Base-by-base conservation (phyloP, 306 rosid species). In the Rosa multiflora region DNA sequence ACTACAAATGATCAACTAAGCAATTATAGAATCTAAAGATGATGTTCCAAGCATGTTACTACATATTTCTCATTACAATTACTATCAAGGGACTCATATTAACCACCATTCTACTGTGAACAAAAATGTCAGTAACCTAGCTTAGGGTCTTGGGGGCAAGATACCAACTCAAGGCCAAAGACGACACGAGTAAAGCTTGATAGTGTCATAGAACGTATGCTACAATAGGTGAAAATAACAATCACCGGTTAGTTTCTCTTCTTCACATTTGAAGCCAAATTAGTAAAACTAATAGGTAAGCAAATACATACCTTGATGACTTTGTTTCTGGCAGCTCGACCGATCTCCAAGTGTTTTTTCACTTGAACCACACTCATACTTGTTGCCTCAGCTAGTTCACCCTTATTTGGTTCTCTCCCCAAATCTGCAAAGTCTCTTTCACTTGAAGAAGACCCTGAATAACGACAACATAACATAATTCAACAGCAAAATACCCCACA, bases 81-180 rank as follows among this genome's bases (percentile, higher is more conserved):
- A 29, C 32, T 29, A 29, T 29, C 32, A 29, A 29, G 32, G 32
- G 32, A 29, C 32, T 29, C 32, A 29, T 29, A 29, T 29, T 29
- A 29, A 29, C 32, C 32, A 29, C 32, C 1, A 29, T 29, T 29
- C 32, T 29, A 29, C 32, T 29, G 32, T 29, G 32, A 29, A 29
- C 2, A 69, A 29, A 29, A 29, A 29, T 29, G 32, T 29, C 2
- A 29, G 32, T 29, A 29, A 29, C 32, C 32, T 29, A 29, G 32
- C 32, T 29, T 29, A 29, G 32, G 32, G 32, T 29, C 32, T 29
- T 29, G 32, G 32, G 32, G 32, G 69, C 83, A 76, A 82, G 74
- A 69, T 87, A 94, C 99, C 68, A 95, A 86, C 77, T 94, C 97
- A 73, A 94, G 94, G 77, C 99, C 97, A 84, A 94, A 94, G 55